Base-by-base conservation (phyloP, 495 filamentous ascomycete genomes). In the Neurospora tetraspora region DNA sequence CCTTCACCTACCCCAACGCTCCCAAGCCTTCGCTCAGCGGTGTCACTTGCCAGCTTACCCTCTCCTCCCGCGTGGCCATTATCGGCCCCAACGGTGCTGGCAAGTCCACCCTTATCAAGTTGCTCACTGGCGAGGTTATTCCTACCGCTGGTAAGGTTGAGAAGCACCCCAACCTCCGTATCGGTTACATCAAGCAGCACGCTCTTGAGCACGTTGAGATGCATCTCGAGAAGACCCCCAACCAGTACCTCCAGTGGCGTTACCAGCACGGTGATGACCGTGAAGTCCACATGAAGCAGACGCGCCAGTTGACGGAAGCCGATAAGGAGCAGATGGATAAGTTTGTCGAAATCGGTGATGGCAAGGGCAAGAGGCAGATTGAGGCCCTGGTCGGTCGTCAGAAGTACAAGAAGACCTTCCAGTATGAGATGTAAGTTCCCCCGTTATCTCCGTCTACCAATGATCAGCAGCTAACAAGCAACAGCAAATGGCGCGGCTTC, bases 131-230 rank as follows among this genome's bases (percentile, higher is more conserved):
- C 76, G 96, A 98, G 81, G 89, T 90, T 27, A 91, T 98, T 74
- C 96, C 96, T 1, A 92, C 94, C 75, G 79, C 80, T 34, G 96
- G 96, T 68, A 93, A 89, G 82, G 95, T 99, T 9, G 94, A 98
- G 86, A 98, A 98, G 85, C 96, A 99, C 79, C 96, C 96, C 77
- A 98, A 98, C 79, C 82, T 99, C 69, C 96, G 96, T 86, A 97
- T 99, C 78, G 96, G 96, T 68, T 98, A 98, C 86, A 97, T 98
- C 87, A 97, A 98, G 85, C 96, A 99, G 84, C 96, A 98, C 80
- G 97, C 96, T 23, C 88, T 99, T 12, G 96, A 99, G 86, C 96
- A 98, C 88, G 95, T 99, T 12, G 94, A 98, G 83, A 96, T 97
- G 95, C 96, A 99, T 79, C 87, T 99, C 75, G 96, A 99, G 81